phyloP scores from a whole-genome alignment of 177 flowering plant species.

The Vitis hybrid region DNA sequence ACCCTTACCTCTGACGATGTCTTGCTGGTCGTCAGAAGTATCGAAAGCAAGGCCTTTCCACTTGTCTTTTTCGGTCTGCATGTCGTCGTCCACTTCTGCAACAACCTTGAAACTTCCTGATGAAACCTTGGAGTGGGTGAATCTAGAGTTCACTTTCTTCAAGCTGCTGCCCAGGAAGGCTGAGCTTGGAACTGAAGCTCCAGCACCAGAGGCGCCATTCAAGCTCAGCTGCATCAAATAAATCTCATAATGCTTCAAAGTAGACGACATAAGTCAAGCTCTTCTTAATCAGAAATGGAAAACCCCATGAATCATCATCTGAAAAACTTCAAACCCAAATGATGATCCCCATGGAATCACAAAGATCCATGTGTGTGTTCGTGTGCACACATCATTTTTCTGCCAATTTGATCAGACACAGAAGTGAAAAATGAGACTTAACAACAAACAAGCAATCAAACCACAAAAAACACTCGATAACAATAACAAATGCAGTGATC shows the following conservation, averaged over 20 bases:
- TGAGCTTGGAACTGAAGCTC: slow-evolving; percentile 54
- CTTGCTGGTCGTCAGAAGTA: slow-evolving; percentile 69
- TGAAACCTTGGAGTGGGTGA: slow-evolving; percentile 20
- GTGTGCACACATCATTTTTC: not conserved
- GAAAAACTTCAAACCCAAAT: not conserved
- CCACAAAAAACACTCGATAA: not conserved
- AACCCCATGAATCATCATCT: not conserved
- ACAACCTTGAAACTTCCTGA: slow-evolving; percentile 33
- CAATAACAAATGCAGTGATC: not conserved
- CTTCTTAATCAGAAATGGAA: not conserved
- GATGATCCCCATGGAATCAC: not conserved
- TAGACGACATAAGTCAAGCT: not conserved
- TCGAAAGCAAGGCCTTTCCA: slow-evolving; percentile 59
- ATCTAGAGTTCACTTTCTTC: slow-evolving; percentile 58
- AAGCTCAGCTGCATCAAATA: slow-evolving; percentile 52
- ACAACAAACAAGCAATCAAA: not conserved
- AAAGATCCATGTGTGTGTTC: not conserved
- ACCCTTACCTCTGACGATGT: slow-evolving; percentile 70
- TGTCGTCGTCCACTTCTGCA: slow-evolving; percentile 37
- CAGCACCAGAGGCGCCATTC: slow-evolving; percentile 46
- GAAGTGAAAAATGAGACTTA: not conserved
- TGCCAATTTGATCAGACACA: not conserved
- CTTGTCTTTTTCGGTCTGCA: slow-evolving; percentile 52
- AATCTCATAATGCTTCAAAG: no score
- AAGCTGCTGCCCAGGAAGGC: slow-evolving; percentile 67